Conservation (phyloP, 306 rosid species). For the Nissolia schottii region DNA sequence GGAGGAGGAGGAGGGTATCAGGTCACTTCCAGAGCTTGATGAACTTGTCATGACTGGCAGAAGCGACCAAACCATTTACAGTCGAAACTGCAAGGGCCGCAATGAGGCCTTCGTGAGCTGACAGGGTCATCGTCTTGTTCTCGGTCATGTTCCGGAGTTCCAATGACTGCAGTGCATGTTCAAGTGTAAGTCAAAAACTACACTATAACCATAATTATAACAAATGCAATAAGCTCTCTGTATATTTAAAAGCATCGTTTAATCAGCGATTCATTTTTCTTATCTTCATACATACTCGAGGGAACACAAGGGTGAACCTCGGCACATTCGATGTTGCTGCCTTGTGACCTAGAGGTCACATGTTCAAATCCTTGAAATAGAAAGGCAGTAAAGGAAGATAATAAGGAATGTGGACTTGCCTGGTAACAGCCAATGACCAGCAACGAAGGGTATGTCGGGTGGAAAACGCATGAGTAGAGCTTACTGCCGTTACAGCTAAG, state of each 20-base stretch:
- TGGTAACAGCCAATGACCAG: conserved; percentile 92
- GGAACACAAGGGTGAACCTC: no score
- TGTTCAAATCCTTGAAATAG: background rate
- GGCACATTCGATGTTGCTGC: no score
- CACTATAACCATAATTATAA: background rate
- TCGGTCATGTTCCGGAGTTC: conserved; percentile 96
- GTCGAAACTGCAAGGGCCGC: conserved; percentile 77
- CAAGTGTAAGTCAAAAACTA: background rate
- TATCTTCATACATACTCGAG: background rate
- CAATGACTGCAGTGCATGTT: conserved; percentile 58
- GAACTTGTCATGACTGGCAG: conserved; percentile 86
- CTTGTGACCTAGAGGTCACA: no score
- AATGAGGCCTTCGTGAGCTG: conserved; percentile 91
- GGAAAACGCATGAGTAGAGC: conserved; percentile 85
- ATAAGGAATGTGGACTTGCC: conserved; percentile 51
- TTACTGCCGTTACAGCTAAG: conserved; percentile 80
- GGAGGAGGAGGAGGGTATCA: background rate
- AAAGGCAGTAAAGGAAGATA: background rate
- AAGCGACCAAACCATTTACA: conserved; percentile 77
- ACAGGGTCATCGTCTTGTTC: conserved; percentile 83
- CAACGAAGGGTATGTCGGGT: conserved; percentile 81
- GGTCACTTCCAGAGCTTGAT: conserved; percentile 86
- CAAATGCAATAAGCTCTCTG: background rate
- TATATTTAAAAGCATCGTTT: background rate
- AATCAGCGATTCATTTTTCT: background rate